Evolutionary conservation across 2,329 filamentous ascomycete species (phyloP).

Genomic region (Venturia nashicola): DNA sequence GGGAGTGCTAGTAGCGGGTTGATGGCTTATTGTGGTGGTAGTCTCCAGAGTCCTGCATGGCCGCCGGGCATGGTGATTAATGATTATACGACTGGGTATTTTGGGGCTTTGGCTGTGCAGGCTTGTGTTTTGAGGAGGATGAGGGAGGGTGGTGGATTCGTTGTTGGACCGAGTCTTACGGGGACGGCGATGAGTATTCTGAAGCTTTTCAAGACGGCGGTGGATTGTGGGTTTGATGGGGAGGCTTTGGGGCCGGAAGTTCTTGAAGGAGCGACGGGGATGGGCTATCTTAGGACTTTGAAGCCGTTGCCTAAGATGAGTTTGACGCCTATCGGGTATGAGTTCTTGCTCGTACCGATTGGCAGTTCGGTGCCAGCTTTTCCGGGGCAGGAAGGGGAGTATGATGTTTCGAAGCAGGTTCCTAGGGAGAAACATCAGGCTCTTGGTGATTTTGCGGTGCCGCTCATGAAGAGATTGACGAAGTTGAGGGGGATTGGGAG

Average conservation of each 20-base stretch:
- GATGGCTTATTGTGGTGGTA: background rate
- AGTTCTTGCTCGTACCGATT: background rate
- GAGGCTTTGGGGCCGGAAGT: background rate
- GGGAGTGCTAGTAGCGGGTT: background rate
- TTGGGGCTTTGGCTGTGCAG: background rate
- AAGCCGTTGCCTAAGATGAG: background rate
- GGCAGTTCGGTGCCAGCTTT: background rate
- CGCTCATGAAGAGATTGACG: background rate
- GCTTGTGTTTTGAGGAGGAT: background rate
- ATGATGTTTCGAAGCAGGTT: conserved; percentile 1
- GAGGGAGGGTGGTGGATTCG: background rate
- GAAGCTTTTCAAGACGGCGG: background rate
- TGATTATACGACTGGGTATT: conserved; percentile 1
- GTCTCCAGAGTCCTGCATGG: background rate
- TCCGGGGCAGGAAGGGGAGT: background rate
- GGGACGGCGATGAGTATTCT: conserved; percentile 1
- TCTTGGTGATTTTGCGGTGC: background rate
- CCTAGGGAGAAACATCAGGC: conserved; percentile 1
- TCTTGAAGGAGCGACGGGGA: background rate
- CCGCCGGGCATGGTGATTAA: background rate
- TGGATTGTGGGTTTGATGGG: background rate
- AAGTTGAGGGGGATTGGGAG: background rate
- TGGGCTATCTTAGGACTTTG: background rate
- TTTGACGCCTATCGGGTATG: background rate
- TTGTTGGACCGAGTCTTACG: background rate